A percentile compares a stretch with the other conserved stretches of the same genome.
Conservation (phyloP, 495 filamentous ascomycete genomes). For the Aspergillus nidulans region DNA sequence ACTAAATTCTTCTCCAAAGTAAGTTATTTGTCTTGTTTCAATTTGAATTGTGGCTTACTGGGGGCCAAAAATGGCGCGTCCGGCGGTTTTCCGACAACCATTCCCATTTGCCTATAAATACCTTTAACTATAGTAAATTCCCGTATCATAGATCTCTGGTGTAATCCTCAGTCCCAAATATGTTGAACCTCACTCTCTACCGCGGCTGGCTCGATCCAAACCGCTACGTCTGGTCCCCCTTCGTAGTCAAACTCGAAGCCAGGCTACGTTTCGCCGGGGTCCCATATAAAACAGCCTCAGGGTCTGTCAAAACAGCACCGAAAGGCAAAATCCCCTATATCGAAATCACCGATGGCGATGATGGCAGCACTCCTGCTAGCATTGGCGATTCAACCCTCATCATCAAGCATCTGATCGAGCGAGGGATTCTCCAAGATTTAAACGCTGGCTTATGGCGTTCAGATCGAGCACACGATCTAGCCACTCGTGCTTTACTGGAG, state of each 20-base stretch:
- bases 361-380: conserved; percentile 9
- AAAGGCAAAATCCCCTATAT: conserved; percentile 60
- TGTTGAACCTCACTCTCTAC: conserved; percentile 39
- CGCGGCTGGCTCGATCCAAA: conserved; percentile 42
- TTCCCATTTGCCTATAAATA: neutral
- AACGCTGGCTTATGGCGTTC: conserved; percentile 34
- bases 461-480: conserved; percentile 45
- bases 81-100: neutral
- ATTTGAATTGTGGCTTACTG: neutral
- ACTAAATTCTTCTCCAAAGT: no score
- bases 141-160: neutral
- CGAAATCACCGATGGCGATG: conserved; percentile 6
- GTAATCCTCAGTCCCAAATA: neutral
- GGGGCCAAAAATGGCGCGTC: neutral
- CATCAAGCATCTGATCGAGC: conserved; percentile 34
- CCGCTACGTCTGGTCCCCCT: conserved; percentile 58
- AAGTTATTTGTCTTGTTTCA: neutral
- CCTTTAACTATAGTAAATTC: no score
- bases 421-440: conserved; percentile 42
- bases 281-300: conserved; percentile 40
- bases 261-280: conserved; percentile 53
- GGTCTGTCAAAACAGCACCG: conserved; percentile 41
- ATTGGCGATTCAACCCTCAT: conserved; percentile 55
- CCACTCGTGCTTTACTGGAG: conserved; percentile 52
- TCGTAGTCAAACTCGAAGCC: conserved; percentile 60